These are phyloP conservation scores for Chlorella sorokiniana DNA, from an alignment of 139 green algal genomes.

Conservation along the genomic window DNA sequence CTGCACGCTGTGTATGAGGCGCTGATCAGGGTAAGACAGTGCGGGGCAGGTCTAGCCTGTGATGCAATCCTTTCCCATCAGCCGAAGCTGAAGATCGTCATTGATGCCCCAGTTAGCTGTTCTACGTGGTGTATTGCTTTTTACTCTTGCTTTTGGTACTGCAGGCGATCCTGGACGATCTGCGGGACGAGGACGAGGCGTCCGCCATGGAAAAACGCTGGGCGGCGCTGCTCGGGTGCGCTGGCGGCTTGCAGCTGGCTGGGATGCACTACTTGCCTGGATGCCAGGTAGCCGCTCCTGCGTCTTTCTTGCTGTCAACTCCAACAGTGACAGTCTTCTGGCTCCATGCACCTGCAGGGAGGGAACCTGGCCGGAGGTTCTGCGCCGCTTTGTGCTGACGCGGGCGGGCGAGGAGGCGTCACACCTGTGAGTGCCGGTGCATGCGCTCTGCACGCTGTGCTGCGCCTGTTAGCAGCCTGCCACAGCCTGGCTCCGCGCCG, in stretches of 20 bases:
- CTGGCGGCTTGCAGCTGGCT: neutral
- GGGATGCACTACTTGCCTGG: too few relatives aligned
- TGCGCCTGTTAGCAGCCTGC: neutral
- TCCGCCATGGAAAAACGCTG: constrained; percentile 36
- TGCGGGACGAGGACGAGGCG: neutral
- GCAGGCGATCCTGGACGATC: constrained; percentile 35
- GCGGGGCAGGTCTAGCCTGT: too few relatives aligned
- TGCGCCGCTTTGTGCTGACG: constrained; percentile 57
- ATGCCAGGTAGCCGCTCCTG: neutral
- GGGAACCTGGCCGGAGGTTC: constrained; percentile 64
- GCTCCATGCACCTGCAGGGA: neutral
- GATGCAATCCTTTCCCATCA: too few relatives aligned
- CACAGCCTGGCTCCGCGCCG: too few relatives aligned
- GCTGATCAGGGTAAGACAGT: constrained; percentile 31
- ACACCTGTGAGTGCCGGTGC: neutral
- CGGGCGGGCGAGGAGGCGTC: neutral
- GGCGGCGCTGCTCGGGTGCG: constrained; percentile 21
- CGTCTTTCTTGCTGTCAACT: neutral
- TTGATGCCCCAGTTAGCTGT: neutral
- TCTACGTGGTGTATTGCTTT: neutral
- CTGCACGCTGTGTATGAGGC: constrained; percentile 41
- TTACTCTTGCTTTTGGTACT: neutral
- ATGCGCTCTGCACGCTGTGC: too few relatives aligned
- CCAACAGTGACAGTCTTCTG: neutral
- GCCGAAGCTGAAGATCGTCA: too few relatives aligned